These are phyloP conservation scores for Oldenlandia corymbosa DNA, from an alignment of 257 asterid genomes.

Conservation along the genomic window DNA sequence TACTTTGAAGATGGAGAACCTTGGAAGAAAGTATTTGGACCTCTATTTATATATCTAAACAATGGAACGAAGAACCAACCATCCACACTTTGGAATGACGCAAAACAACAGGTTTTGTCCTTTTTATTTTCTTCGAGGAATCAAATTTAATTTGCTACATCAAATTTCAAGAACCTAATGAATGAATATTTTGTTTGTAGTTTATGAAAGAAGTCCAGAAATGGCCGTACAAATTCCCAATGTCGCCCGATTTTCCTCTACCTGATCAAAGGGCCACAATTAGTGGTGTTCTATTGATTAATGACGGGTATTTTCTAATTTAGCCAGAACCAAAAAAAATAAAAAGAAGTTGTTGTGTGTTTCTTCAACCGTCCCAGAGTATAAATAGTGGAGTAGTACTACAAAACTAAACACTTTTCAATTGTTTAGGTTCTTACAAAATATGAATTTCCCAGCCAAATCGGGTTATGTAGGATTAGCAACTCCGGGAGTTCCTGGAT, in stretches of 20 bases:
- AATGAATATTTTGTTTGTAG: conserved; percentile 9
- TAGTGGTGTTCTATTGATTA: conserved; percentile 49
- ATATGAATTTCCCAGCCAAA: conserved; percentile 28
- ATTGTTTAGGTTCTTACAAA: conserved; percentile 15
- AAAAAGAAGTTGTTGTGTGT: too few relatives aligned
- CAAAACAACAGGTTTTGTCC: conserved; percentile 53
- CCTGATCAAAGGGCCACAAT: conserved; percentile 46
- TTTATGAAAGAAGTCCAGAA: conserved; percentile 37
- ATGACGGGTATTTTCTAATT: conserved; percentile 31
- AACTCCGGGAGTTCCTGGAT: conserved; percentile 55
- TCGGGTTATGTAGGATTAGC: conserved; percentile 71
- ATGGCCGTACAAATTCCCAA: conserved; percentile 82
- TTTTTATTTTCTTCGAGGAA: background rate
- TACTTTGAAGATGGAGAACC: conserved; percentile 52
- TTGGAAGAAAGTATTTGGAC: conserved; percentile 86
- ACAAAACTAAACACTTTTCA: background rate
- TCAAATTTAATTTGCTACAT: too few relatives aligned
- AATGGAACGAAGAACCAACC: conserved; percentile 34
- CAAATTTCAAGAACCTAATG: too few relatives aligned
- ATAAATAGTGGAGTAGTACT: too few relatives aligned
- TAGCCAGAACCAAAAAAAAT: too few relatives aligned
- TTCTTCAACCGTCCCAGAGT: too few relatives aligned
- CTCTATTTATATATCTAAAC: conserved; percentile 64
- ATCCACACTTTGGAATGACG: conserved; percentile 57
- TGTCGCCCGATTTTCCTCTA: conserved; percentile 42